Conservation (phyloP, 1,284 basidiomycete species). For the Ustilago tritici region DNA sequence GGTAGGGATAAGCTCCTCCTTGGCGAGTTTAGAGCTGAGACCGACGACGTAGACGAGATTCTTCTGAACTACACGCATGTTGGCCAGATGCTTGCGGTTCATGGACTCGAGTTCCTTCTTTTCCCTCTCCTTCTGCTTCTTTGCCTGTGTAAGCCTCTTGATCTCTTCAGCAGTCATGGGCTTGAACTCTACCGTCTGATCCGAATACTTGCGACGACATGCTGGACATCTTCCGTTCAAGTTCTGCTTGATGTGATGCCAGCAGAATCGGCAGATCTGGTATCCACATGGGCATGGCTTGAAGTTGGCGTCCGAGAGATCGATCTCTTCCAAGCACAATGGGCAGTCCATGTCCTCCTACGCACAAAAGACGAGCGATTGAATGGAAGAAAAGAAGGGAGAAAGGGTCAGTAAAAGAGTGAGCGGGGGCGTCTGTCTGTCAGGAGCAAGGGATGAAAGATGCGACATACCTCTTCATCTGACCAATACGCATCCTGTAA, state of each 20-base stretch:
- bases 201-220: constrained; percentile 91
- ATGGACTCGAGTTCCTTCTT: constrained; percentile 93
- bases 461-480: constrained; percentile 80
- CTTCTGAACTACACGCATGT: constrained; percentile 94
- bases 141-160: constrained; percentile 93
- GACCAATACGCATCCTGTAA: constrained; percentile 99
- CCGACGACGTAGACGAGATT: constrained; percentile 97
- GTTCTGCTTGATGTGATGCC: constrained; percentile 97
- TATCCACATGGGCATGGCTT: constrained; percentile 99
- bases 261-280: constrained; percentile 99
- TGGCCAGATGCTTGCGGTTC: constrained; percentile 87
- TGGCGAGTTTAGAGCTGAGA: constrained; percentile 88
- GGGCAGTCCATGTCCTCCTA: constrained; percentile 98
- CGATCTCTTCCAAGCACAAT: constrained; percentile 98
- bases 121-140: constrained; percentile 93
- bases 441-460: background rate
- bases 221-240: constrained; percentile 97
- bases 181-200: constrained; percentile 93
- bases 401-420: background rate
- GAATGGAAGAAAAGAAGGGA: background rate
- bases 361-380: background rate
- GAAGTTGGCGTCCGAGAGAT: constrained; percentile 98
- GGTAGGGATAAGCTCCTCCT: constrained; percentile 96
- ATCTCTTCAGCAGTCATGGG: constrained; percentile 95
- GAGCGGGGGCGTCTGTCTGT: background rate